Conservation (phyloP, 2,329 filamentous ascomycete species). For the Tricladium varicosporioides region DNA sequence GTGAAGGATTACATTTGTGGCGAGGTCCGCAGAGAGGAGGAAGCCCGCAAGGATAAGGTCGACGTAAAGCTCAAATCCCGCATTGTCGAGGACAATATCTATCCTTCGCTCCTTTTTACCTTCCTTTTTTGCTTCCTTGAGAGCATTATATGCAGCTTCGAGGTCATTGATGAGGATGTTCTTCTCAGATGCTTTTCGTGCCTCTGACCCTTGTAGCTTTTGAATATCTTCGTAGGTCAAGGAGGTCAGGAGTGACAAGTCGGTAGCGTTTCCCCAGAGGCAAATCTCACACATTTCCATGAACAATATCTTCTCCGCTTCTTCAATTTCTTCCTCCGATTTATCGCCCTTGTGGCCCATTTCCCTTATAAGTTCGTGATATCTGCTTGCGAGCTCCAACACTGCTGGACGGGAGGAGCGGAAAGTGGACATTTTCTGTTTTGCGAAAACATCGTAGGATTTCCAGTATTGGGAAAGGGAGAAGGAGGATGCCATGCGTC, state of each 20-base stretch:
- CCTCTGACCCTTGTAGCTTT: slow-evolving; percentile 86
- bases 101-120: slow-evolving; percentile 71
- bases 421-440: slow-evolving; percentile 90
- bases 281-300: slow-evolving; percentile 94
- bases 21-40: slow-evolving; percentile 78
- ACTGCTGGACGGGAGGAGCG: slow-evolving; percentile 86
- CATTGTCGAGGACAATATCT: slow-evolving; percentile 95
- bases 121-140: slow-evolving; percentile 62
- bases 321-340: slow-evolving; percentile 38
- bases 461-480: slow-evolving; percentile 78
- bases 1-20: slow-evolving; percentile 83
- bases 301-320: slow-evolving; percentile 77
- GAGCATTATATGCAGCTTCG: slow-evolving; percentile 63
- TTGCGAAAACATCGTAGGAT: slow-evolving; percentile 82
- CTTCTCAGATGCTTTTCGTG: slow-evolving; percentile 81
- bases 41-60: slow-evolving; percentile 92
- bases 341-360: slow-evolving; percentile 49
- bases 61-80: slow-evolving; percentile 95
- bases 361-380: slow-evolving; percentile 69
- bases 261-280: slow-evolving; percentile 95
- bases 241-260: slow-evolving; percentile 85
- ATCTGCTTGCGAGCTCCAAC: slow-evolving; percentile 75
- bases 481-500: slow-evolving; percentile 80
- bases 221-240: slow-evolving; percentile 95
- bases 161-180: slow-evolving; percentile 93